Evolutionary conservation across 1,284 basidiomycete genomes (phyloP).

Genomic region (Boletus semigastroideus): DNA sequence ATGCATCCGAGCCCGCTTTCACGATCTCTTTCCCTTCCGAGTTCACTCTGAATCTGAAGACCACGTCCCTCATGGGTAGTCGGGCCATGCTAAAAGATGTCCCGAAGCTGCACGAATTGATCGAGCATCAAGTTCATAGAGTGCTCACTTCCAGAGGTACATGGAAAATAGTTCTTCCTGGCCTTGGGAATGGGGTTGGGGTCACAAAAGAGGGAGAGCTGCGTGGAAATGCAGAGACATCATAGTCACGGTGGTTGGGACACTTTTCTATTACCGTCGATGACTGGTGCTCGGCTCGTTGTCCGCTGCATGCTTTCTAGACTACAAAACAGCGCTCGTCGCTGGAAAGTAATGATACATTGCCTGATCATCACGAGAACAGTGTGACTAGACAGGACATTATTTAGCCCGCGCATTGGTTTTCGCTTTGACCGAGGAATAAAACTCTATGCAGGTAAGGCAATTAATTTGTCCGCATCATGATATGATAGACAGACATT

Average conservation of each 20-base stretch:
- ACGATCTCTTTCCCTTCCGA: conserved; percentile 62
- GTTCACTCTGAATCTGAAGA: conserved; percentile 69
- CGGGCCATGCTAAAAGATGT: conserved; percentile 82
- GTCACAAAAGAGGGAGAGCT: conserved; percentile 40
- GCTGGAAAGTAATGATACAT: neutral
- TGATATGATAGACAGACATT: too few relatives aligned
- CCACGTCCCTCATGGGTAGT: conserved; percentile 78
- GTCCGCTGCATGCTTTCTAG: conserved; percentile 3
- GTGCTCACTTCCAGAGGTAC: conserved; percentile 59
- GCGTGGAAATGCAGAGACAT: neutral
- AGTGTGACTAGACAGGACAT: neutral
- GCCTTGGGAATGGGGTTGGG: conserved; percentile 49
- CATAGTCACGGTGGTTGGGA: conserved; percentile 3
- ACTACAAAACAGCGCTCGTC: neutral
- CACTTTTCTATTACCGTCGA: neutral
- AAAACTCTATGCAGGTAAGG: neutral
- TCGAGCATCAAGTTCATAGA: conserved; percentile 68
- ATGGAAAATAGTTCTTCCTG: conserved; percentile 70
- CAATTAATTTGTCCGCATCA: too few relatives aligned
- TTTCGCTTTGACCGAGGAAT: neutral
- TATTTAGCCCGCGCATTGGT: neutral
- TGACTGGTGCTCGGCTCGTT: neutral
- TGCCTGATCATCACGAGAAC: neutral
- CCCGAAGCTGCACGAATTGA: conserved; percentile 80
- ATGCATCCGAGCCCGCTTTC: conserved; percentile 50